A percentile compares a stretch with the other conserved stretches of the same genome.
phyloP scores from a whole-genome alignment of 257 asterid genomes.

The Nicotiana attenuata region DNA sequence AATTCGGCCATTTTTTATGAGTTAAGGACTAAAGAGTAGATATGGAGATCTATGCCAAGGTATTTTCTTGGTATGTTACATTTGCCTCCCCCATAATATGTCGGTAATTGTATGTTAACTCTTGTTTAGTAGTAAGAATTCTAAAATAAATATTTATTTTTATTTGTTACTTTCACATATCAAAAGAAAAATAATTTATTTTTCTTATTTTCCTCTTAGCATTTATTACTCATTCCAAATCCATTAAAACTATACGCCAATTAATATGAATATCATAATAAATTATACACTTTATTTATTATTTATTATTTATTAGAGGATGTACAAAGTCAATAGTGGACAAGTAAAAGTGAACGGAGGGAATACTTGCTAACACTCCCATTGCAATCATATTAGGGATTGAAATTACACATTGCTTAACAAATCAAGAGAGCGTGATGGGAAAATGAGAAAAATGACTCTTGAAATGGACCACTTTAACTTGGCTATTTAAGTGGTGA shows the following conservation, averaged over 20 bases:
- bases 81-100: not conserved
- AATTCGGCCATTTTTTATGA: not conserved
- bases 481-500: not conserved
- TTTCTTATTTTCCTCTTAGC: too few species aligned
- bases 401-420: not conserved
- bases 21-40: not conserved
- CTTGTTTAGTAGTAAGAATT: not conserved
- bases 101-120: not conserved
- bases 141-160: too few species aligned
- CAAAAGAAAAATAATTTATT: too few species aligned
- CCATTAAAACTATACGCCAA: too few species aligned
- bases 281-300: too few species aligned
- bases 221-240: too few species aligned
- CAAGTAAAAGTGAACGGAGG: too few species aligned
- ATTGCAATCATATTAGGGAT: not conserved
- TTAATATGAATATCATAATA: too few species aligned
- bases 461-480: not conserved
- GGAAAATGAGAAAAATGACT: not conserved
- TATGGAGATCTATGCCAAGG: not conserved
- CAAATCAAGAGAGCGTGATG: not conserved
- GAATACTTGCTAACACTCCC: too few species aligned
- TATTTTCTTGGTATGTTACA: not conserved
- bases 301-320: too few species aligned
- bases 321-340: too few species aligned
- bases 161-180: too few species aligned